Conservation (phyloP, 345 rosid species). For the Eucalyptus tenuipes region DNA sequence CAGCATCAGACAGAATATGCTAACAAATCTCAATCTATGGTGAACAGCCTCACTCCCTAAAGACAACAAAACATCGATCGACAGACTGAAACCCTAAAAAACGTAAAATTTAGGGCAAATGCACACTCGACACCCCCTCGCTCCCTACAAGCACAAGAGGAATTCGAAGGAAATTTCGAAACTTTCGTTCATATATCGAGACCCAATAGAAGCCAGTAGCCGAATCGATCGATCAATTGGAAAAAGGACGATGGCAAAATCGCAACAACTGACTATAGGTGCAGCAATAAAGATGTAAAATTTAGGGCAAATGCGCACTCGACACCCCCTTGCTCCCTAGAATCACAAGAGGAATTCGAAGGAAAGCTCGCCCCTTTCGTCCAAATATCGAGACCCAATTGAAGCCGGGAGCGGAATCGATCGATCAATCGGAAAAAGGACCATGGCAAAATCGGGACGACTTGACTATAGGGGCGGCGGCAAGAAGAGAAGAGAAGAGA, state of each 20-base stretch:
- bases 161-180: neutral
- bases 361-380: neutral
- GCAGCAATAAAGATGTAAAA: neutral
- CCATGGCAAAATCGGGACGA: neutral
- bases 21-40: neutral
- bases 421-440: neutral
- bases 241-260: neutral
- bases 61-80: neutral
- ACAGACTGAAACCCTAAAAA: conserved; percentile 1
- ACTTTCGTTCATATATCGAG: neutral
- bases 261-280: too few relatives aligned
- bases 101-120: neutral
- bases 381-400: neutral
- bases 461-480: neutral
- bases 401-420: neutral
- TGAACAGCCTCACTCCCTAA: neutral
- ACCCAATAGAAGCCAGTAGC: neutral
- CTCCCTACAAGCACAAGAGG: neutral
- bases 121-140: neutral
- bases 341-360: neutral
- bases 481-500: neutral
- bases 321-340: neutral
- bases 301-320: neutral
- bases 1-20: neutral
- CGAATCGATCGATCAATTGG: neutral